A percentile compares a stretch with the other conserved stretches of the same genome.
phyloP scores from a whole-genome alignment of 1,284 basidiomycete species.

The Melampsora occidentalis region DNA sequence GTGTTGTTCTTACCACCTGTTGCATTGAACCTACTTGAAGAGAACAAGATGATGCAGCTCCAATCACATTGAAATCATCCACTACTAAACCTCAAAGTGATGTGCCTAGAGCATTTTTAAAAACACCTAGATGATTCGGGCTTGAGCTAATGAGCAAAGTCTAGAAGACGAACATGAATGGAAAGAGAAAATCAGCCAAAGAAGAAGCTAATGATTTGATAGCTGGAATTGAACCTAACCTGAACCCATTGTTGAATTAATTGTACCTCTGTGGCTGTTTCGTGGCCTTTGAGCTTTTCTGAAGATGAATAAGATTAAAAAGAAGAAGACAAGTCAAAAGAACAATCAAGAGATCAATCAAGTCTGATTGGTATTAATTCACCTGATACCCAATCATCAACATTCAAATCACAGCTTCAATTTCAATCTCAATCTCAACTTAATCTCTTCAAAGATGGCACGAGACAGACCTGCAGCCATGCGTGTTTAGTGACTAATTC shows the following conservation, averaged over 20 bases:
- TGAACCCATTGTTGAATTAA: constrained; percentile 1
- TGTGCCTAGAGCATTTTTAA: neutral
- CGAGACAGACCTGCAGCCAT: constrained; percentile 38
- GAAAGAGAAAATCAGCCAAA: constrained; percentile 32
- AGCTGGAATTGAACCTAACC: neutral
- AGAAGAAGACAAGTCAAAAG: no score
- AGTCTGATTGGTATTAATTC: no score
- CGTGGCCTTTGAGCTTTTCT: constrained; percentile 39
- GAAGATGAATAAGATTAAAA: constrained; percentile 33
- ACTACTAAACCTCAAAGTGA: neutral
- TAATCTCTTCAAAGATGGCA: constrained; percentile 18
- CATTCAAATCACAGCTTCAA: no score
- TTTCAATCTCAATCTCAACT: neutral
- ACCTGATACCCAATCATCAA: no score
- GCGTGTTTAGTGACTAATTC: constrained; percentile 18
- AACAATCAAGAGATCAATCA: no score
- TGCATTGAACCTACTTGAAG: constrained; percentile 50
- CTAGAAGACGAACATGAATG: constrained; percentile 39
- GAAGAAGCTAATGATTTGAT: constrained; percentile 22
- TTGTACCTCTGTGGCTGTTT: constrained; percentile 30
- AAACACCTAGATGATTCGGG: constrained; percentile 27
- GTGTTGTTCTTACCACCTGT: constrained; percentile 51
- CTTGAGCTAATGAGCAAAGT: constrained; percentile 34
- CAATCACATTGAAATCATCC: neutral
- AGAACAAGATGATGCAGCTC: constrained; percentile 35